Conservation (phyloP, 345 rosid species). For the Dipteronia dyeriana region DNA sequence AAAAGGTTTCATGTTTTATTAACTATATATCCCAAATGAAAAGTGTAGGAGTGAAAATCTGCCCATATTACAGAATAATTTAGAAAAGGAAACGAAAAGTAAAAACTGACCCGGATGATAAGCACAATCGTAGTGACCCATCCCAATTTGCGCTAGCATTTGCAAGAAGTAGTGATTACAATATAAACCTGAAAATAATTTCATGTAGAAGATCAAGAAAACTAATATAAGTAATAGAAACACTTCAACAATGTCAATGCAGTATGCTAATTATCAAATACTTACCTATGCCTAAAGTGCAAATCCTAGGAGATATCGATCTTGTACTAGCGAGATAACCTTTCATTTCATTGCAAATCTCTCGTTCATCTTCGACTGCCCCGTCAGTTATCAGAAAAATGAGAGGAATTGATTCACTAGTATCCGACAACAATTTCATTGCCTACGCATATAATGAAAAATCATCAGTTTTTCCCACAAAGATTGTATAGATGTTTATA, state of each 20-base stretch:
- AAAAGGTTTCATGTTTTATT: too few species aligned
- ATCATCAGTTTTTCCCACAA: not conserved
- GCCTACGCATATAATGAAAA: slow-evolving; percentile 48
- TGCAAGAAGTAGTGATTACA: slow-evolving; percentile 91
- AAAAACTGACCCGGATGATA: slow-evolving; percentile 53
- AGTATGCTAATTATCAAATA: too few species aligned
- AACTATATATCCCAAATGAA: too few species aligned
- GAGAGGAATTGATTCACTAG: slow-evolving; percentile 58
- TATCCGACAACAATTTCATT: slow-evolving; percentile 61
- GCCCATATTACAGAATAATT: not conserved
- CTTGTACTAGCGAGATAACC: slow-evolving; percentile 34
- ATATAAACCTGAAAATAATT: slow-evolving; percentile 52
- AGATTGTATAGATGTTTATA: not conserved
- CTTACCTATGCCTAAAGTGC: slow-evolving; percentile 87
- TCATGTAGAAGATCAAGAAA: not conserved
- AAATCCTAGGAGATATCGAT: slow-evolving; percentile 68
- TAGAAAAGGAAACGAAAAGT: not conserved
- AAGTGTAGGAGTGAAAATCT: too few species aligned
- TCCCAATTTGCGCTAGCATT: slow-evolving; percentile 75
- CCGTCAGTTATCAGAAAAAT: slow-evolving; percentile 93
- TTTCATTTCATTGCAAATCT: slow-evolving; percentile 66
- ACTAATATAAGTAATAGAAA: not conserved
- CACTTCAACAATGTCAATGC: slow-evolving; percentile 15
- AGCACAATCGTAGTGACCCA: slow-evolving; percentile 73
- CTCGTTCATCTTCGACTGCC: slow-evolving; percentile 78